Percentiles rank a stretch among this genome's conserved stretches.
phyloP scores from a whole-genome alignment of 2,329 filamentous ascomycete species.

The Curvularia hawaiiensis region DNA sequence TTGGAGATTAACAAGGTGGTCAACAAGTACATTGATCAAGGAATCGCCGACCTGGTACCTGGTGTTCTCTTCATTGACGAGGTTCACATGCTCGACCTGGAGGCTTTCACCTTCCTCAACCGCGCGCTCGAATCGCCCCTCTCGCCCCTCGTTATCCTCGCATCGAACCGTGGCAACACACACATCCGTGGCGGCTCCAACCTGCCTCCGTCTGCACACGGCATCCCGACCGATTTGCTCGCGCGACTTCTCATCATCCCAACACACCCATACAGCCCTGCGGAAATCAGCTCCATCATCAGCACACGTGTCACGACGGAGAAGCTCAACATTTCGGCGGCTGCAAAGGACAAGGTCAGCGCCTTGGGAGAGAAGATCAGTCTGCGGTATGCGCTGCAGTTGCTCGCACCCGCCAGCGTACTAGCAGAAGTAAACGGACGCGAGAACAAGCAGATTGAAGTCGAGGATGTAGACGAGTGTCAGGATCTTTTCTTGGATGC shows the following conservation, averaged over 20 bases:
- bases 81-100: constrained; percentile 99
- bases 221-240: constrained; percentile 91
- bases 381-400: constrained; percentile 88
- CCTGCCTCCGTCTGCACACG: constrained; percentile 73
- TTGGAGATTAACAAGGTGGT: constrained; percentile 99
- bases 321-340: constrained; percentile 76
- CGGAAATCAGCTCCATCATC: constrained; percentile 93
- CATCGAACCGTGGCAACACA: constrained; percentile 93
- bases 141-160: constrained; percentile 95
- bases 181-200: constrained; percentile 85
- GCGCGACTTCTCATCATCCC: constrained; percentile 94
- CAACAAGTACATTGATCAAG: constrained; percentile 98
- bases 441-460: constrained; percentile 55
- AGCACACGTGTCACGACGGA: constrained; percentile 83
- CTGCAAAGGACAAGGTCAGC: constrained; percentile 84
- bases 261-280: constrained; percentile 83
- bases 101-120: constrained; percentile 99
- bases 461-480: constrained; percentile 61
- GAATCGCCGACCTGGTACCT: constrained; percentile 95
- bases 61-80: constrained; percentile 99
- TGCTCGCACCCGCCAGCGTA: constrained; percentile 89
- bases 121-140: constrained; percentile 94
- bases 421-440: constrained; percentile 72
- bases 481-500: constrained; percentile 56
- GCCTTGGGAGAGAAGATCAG: constrained; percentile 88